Conservation (phyloP, 139 green algal genomes). For the Picochlorum sp. region DNA sequence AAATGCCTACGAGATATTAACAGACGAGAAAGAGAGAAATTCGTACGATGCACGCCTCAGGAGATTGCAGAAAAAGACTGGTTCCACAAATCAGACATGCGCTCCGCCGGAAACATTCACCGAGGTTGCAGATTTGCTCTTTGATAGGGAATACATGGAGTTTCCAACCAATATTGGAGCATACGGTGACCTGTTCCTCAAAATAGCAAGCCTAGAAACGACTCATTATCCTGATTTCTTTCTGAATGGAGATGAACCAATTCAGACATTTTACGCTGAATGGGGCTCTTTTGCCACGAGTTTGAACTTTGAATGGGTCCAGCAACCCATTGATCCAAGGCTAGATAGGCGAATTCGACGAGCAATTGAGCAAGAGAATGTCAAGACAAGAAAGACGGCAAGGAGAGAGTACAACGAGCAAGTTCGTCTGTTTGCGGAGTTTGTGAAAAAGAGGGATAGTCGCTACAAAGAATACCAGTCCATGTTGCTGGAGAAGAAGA, state of each 20-base stretch:
- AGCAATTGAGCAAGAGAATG: conserved; percentile 92
- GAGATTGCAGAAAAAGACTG: conserved; percentile 54
- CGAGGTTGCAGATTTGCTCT: conserved; percentile 41
- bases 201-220: conserved; percentile 58
- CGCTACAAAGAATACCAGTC: conserved; percentile 45
- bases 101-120: too few species aligned
- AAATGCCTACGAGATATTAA: conserved; percentile 94
- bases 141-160: conserved; percentile 64
- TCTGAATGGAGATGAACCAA: conserved; percentile 20
- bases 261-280: conserved; percentile 73
- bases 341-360: conserved; percentile 73
- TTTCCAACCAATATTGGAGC: conserved; percentile 73
- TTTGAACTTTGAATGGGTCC: conserved; percentile 79
- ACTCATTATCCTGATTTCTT: conserved; percentile 22
- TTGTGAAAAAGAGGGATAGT: conserved; percentile 82
- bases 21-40: conserved; percentile 80
- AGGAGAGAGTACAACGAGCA: conserved; percentile 86
- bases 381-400: conserved; percentile 75
- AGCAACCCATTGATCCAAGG: conserved; percentile 68
- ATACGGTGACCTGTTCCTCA: conserved; percentile 71
- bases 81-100: too few species aligned
- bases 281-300: conserved; percentile 74
- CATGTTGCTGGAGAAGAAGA: background rate
- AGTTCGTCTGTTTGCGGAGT: conserved; percentile 77
- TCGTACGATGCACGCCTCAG: conserved; percentile 93